These are phyloP conservation scores for Porosira glacialis DNA, from an alignment of 352 stramenopile genomes.

Conservation along the genomic window DNA sequence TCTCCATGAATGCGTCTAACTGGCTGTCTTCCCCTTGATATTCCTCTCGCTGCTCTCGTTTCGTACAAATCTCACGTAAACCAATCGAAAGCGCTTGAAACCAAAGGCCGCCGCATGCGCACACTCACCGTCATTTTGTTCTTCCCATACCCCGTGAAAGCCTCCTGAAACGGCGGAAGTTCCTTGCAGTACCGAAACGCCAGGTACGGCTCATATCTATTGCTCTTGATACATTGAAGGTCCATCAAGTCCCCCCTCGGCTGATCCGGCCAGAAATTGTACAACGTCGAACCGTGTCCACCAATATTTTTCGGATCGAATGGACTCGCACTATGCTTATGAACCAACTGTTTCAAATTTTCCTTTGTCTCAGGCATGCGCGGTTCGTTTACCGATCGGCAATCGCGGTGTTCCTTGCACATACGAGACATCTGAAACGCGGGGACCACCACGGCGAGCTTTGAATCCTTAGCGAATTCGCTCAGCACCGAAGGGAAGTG, in stretches of 20 bases:
- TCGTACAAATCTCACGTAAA: constrained; percentile 1
- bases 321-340: no score
- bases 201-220: constrained; percentile 83
- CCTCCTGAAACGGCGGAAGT: constrained; percentile 78
- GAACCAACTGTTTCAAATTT: no score
- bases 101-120: constrained; percentile 5
- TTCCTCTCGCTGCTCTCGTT: constrained; percentile 64
- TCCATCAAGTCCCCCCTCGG: constrained; percentile 47
- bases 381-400: constrained; percentile 54
- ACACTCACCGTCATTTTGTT: constrained; percentile 75
- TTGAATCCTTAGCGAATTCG: constrained; percentile 44
- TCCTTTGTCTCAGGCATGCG: constrained; percentile 60
- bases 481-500: constrained; percentile 36
- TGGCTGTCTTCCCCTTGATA: no score
- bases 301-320: no score
- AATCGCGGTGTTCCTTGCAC: constrained; percentile 51
- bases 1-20: no score
- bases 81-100: constrained; percentile 5
- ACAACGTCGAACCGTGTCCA: constrained; percentile 56
- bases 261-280: constrained; percentile 66
- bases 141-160: constrained; percentile 82
- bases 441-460: constrained; percentile 66
- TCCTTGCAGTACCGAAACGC: constrained; percentile 69
- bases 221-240: constrained; percentile 75
- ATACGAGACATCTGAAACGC: constrained; percentile 69